Conservation (phyloP, 768 basidiomycete species). For the Lactarius evosmus region DNA sequence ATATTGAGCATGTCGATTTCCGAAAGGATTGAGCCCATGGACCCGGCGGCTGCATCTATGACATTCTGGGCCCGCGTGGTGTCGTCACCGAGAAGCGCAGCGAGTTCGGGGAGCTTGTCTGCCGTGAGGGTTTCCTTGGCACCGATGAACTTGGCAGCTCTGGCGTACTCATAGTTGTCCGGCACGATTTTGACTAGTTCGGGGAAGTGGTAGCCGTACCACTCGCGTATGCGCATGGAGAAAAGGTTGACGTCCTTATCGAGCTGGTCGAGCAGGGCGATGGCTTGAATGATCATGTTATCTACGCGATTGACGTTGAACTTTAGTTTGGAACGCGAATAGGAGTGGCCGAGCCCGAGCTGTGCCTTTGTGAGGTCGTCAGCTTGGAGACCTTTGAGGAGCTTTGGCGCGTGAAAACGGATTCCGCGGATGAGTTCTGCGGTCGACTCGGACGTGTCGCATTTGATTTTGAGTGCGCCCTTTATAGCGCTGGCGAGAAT, state of each 20-base stretch:
- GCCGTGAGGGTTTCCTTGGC: slow-evolving; percentile 80
- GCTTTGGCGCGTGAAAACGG: slow-evolving; percentile 84
- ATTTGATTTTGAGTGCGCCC: slow-evolving; percentile 63
- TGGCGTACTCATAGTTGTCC: slow-evolving; percentile 94
- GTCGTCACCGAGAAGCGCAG: slow-evolving; percentile 80
- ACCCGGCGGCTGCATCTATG: slow-evolving; percentile 89
- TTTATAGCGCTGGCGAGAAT: slow-evolving; percentile 76
- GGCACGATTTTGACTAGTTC: slow-evolving; percentile 91
- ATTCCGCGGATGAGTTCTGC: slow-evolving; percentile 90
- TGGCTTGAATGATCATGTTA: slow-evolving; percentile 99
- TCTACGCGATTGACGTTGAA: slow-evolving; percentile 95
- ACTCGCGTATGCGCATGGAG: slow-evolving; percentile 96
- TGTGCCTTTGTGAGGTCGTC: slow-evolving; percentile 92
- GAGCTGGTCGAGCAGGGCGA: slow-evolving; percentile 95
- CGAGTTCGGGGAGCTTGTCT: slow-evolving; percentile 74
- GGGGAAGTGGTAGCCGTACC: slow-evolving; percentile 99
- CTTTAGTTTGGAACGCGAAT: slow-evolving; percentile 96
- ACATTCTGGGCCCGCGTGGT: slow-evolving; percentile 86
- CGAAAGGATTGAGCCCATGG: slow-evolving; percentile 89
- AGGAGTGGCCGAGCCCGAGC: slow-evolving; percentile 95
- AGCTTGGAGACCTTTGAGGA: slow-evolving; percentile 83
- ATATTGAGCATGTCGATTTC: slow-evolving; percentile 97
- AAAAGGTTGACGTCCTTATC: slow-evolving; percentile 99
- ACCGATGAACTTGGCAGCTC: slow-evolving; percentile 78
- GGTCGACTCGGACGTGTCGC: slow-evolving; percentile 77